Percentiles rank a stretch among this genome's conserved stretches.
Evolutionary conservation across 306 rosid species (phyloP).

Genomic region (Cucumis sativus): DNA sequence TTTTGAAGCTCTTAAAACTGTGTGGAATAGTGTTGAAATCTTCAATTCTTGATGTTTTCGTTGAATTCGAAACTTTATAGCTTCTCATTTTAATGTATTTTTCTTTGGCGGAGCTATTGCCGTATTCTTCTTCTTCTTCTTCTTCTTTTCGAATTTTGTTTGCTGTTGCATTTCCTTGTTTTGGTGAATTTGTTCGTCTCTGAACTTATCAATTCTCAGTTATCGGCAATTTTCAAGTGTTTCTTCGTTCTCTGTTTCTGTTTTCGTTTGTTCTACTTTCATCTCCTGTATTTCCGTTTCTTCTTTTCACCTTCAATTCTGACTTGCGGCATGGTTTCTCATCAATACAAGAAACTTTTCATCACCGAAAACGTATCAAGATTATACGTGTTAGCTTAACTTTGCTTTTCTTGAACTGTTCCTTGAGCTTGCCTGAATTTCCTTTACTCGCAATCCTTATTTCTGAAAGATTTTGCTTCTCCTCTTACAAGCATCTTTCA

Average conservation of each 20-base stretch:
- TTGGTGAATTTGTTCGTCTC: background rate
- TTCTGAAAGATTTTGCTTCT: background rate
- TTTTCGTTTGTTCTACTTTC: background rate
- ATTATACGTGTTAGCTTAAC: constrained; percentile 6
- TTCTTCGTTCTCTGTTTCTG: background rate
- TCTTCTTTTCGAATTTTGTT: background rate
- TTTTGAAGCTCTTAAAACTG: background rate
- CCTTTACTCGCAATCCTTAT: constrained; percentile 39
- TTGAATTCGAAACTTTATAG: background rate
- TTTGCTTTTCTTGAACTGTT: constrained; percentile 28
- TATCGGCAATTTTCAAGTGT: background rate
- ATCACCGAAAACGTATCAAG: background rate
- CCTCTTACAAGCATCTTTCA: constrained; percentile 11
- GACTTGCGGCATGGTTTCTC: background rate
- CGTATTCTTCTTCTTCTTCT: background rate
- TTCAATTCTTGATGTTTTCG: background rate
- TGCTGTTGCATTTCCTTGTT: background rate
- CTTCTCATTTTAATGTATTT: background rate
- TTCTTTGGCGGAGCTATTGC: background rate
- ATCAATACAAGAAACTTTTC: background rate
- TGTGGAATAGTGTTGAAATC: background rate
- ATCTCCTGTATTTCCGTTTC: background rate
- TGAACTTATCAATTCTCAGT: background rate
- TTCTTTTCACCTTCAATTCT: background rate
- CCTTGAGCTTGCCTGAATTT: constrained; percentile 30